These are phyloP conservation scores for Zea luxurians DNA, from an alignment of 176 grass and related monocot species.

Conservation along the genomic window DNA sequence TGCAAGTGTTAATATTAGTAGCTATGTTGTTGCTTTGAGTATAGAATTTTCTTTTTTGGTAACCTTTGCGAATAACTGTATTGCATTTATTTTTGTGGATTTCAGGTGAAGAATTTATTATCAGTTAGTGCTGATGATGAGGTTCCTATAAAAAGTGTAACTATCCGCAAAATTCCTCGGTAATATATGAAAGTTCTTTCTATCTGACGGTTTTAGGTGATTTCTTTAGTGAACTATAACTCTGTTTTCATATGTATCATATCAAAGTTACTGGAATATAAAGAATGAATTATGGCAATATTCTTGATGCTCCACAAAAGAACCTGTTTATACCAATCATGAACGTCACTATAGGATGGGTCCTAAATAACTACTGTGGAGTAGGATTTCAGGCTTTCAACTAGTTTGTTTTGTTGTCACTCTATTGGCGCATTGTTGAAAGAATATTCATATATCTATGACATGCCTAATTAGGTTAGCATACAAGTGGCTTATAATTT, in stretches of 20 bases:
- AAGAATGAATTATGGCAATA: conserved; percentile 12
- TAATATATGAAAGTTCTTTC: conserved; percentile 35
- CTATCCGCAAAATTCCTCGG: conserved; percentile 91
- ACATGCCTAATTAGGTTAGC: neutral
- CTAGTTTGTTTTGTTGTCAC: neutral
- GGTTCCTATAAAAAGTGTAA: conserved; percentile 75
- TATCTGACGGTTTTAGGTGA: neutral
- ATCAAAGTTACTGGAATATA: neutral
- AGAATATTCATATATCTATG: neutral
- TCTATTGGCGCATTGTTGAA: neutral
- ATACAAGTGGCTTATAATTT: neutral
- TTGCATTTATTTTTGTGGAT: conserved; percentile 14
- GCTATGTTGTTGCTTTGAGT: neutral
- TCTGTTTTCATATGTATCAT: neutral
- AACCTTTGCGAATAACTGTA: conserved; percentile 6
- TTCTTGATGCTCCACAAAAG: neutral
- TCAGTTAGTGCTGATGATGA: conserved; percentile 58
- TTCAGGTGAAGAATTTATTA: conserved; percentile 94
- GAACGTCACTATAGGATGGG: neutral
- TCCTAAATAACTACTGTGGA: neutral
- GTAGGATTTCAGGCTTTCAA: neutral
- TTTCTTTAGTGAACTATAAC: conserved; percentile 1
- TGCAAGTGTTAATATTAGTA: neutral
- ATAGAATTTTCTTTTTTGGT: conserved; percentile 13
- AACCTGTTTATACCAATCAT: neutral